Evolutionary conservation across 2,329 filamentous ascomycete genomes (phyloP).

Genomic region (Lecanicillium sp.): DNA sequence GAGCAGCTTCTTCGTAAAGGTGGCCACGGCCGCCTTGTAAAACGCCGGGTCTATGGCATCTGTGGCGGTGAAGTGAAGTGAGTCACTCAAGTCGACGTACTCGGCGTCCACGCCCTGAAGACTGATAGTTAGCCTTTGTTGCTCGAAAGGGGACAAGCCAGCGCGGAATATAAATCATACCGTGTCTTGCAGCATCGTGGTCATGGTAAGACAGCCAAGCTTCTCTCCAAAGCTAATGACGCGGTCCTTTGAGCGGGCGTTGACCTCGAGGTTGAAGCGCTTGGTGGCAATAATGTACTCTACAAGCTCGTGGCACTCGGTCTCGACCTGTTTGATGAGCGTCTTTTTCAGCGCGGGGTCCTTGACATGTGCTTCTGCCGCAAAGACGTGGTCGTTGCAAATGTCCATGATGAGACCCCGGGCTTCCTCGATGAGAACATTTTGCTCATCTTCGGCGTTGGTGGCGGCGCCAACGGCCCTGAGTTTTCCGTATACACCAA

Average conservation of each 20-base stretch:
- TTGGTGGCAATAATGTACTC: constrained; percentile 62
- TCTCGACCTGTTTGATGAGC: constrained; percentile 60
- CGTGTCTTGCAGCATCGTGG: constrained; percentile 70
- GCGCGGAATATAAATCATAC: constrained; percentile 24
- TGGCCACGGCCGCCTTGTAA: constrained; percentile 56
- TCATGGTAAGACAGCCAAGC: constrained; percentile 87
- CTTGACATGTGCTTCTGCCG: constrained; percentile 56
- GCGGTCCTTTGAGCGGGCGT: constrained; percentile 71
- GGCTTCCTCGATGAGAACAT: constrained; percentile 54
- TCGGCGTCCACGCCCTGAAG: constrained; percentile 67
- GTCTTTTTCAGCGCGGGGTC: constrained; percentile 47
- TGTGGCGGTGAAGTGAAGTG: constrained; percentile 59
- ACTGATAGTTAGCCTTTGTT: constrained; percentile 17
- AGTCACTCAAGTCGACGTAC: constrained; percentile 82
- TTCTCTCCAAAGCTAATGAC: constrained; percentile 96
- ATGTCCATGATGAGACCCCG: constrained; percentile 73
- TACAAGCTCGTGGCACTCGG: constrained; percentile 72
- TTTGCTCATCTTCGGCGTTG: constrained; percentile 44
- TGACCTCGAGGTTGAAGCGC: constrained; percentile 66
- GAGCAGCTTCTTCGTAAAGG: constrained; percentile 55
- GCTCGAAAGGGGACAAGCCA: background rate
- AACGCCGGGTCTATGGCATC: constrained; percentile 59
- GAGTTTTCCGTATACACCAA: constrained; percentile 53
- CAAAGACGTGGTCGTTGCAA: constrained; percentile 70
- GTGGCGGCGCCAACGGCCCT: constrained; percentile 44